Evolutionary conservation across 306 rosid species (phyloP), one percentile per base, ranked within the genome.

Genomic region (Datisca glomerata): DNA sequence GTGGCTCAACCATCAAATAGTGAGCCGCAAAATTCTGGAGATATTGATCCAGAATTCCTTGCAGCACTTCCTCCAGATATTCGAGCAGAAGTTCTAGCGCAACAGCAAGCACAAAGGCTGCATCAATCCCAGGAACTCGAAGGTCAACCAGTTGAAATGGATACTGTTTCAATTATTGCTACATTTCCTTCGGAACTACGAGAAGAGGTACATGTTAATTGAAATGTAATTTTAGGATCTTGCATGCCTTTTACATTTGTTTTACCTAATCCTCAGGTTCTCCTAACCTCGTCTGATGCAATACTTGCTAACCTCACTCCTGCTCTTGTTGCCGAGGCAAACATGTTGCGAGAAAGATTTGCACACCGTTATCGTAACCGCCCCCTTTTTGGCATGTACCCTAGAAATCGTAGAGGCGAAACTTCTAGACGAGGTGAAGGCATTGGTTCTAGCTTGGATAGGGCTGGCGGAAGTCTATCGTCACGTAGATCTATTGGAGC

Each of bases 71-170:
- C 96, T 9, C 74, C 86, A 4, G 97, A 89, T 60, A 87, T 89
- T 59, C 76, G 95, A 70, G 95, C 95, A 19, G 97, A 89, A 72
- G 97, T 89, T 63, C 76, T 89, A 33, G 86, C 97, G 34, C 97
- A 89, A 57, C 97, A 89, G 56, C 95, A 80, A 75, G 91, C 95
- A 21, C 95, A 89, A 49, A 83, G 95, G 73, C 50, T 74, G 35
- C 93, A 80, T 70, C 95, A 77, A 47, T 77, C 97, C 49, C 97
- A 80, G 67, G 97, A 83, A 55, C 71, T 89, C 79, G 97, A 89
- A 65, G 97, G 96, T 24, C 96, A 82, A 62, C 97, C 97, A 0
- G 97, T 89, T 50, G 95, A 84, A 69, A 84, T 89, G 95, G 97
- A 89, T 47, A 80, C 95, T 11, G 97, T 89, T 49, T 89, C 95